Base-by-base conservation (phyloP, 345 rosid genomes). In the Toxicodendron radicans region DNA sequence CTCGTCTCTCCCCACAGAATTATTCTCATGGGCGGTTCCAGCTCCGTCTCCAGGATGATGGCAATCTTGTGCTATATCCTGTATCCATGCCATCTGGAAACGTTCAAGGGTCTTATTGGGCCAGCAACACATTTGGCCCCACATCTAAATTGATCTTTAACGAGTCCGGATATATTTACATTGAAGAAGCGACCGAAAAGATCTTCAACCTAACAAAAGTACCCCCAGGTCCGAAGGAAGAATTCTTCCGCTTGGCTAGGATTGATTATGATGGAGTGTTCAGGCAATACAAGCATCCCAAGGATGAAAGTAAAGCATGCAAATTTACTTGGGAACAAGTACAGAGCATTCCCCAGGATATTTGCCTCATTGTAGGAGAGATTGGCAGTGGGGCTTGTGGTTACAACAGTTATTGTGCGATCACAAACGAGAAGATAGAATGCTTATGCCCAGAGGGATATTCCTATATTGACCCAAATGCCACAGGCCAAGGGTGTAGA, bases 221-320 rank as follows among this genome's bases (percentile, higher is more conserved):
- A 1, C 9, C 1, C 0, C 30, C 18, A 16, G 30, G 2, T 27
- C 30, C 30, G 1, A 16, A 0, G 49, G 14, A 62, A 51, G 33
- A 62, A 62, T 62, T 33, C 58, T 51, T 51, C 17, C 60, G 33
- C 51, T 10, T 32, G 30, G 76, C 53, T 3, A 35, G 60, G 38
- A 63, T 73, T 33, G 76, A 62, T 51, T 35, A 33, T 51, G 69
- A 73, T 73, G 69, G 69, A 35, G 76, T 73, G 33, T 63, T 73
- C 68, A 52, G 24, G 24, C 51, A 30, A 23, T 73, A 63, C 24
- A 11, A 1, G 1, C 23, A 73, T 9, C 46, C 30, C 30, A 27
- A 27, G 30, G 30, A 27, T 27, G 30, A 51, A 7, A 41, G 2
- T 8, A 49, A 1, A 21, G 16, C 16, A 16, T 63, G 68, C 59